phyloP scores from a whole-genome alignment of 345 rosid species.

The Stellera chamaejasme region DNA sequence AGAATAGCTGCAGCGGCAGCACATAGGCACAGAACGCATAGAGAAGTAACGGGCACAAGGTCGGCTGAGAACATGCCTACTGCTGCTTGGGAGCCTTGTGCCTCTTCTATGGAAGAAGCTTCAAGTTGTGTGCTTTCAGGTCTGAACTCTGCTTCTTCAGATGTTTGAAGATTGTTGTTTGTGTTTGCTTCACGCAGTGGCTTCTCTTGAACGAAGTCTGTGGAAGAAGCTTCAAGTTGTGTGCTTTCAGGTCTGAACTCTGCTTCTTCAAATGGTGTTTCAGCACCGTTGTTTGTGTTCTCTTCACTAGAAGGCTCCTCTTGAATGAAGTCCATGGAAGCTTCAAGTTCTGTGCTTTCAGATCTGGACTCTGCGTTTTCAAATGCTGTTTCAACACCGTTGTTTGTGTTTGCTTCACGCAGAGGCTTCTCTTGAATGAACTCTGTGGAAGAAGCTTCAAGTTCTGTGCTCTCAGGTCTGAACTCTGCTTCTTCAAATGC shows the following conservation, averaged over 20 bases:
- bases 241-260: slow-evolving; percentile 7
- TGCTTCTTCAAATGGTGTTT: slow-evolving; percentile 3
- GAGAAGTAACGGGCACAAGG: slow-evolving; percentile 15
- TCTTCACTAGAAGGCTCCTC: slow-evolving; percentile 5
- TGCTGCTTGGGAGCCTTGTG: slow-evolving; percentile 12
- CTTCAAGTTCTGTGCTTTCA: slow-evolving; percentile 11
- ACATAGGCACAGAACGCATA: slow-evolving; percentile 27
- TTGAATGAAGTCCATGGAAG: not conserved
- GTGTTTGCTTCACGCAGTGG: slow-evolving; percentile 5
- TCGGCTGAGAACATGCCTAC: slow-evolving; percentile 9
- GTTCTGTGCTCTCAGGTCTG: slow-evolving; percentile 3
- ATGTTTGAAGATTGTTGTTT: not conserved
- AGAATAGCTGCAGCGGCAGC: slow-evolving; percentile 18
- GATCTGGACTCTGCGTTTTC: slow-evolving; percentile 3
- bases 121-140: slow-evolving; percentile 9
- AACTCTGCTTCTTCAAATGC: slow-evolving; percentile 8
- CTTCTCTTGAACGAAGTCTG: not conserved
- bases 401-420: slow-evolving; percentile 2
- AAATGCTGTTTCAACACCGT: slow-evolving; percentile 3
- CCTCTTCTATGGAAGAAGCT: slow-evolving; percentile 8
- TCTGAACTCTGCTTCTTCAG: slow-evolving; percentile 5
- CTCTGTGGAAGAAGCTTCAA: slow-evolving; percentile 1
- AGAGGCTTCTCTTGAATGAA: too few species aligned
- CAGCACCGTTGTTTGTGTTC: slow-evolving; percentile 3
- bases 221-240: slow-evolving; percentile 12